Evolutionary conservation across 2,329 filamentous ascomycete genomes (phyloP).

Genomic region (Coniochaeta prunicola): DNA sequence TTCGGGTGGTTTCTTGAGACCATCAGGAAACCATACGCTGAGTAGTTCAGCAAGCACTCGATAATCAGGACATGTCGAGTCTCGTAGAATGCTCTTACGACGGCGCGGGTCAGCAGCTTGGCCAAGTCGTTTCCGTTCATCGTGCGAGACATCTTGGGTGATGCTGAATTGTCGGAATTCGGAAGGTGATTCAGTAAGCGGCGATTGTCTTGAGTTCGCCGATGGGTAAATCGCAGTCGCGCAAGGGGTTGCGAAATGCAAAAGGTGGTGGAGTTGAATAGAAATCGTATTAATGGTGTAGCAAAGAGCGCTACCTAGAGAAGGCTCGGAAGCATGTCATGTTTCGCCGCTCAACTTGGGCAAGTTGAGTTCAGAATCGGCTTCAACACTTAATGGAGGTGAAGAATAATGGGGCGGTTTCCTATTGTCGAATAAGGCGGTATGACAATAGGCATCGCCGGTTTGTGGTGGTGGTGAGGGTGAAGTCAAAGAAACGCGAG

Average conservation of each 20-base stretch:
- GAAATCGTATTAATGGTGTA: not conserved
- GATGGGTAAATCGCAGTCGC: not conserved
- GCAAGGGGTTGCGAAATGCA: not conserved
- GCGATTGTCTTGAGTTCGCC: not conserved
- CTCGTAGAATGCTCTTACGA: constrained; percentile 79
- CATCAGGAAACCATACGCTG: constrained; percentile 50
- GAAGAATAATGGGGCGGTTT: not conserved
- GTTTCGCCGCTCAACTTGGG: constrained; percentile 3
- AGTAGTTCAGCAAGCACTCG: constrained; percentile 81
- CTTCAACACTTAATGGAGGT: not conserved
- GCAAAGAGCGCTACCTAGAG: constrained; percentile 5
- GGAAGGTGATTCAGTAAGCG: not conserved
- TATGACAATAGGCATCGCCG: not conserved
- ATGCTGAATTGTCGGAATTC: not conserved
- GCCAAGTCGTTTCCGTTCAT: constrained; percentile 18
- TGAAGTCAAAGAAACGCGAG: not conserved
- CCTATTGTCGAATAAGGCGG: not conserved
- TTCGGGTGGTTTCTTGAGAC: not conserved
- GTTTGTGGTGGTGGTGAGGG: not conserved
- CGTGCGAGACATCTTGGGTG: not conserved
- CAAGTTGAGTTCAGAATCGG: not conserved
- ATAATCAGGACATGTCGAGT: constrained; percentile 78
- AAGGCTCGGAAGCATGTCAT: constrained; percentile 2
- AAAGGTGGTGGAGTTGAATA: not conserved
- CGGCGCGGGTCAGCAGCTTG: constrained; percentile 78